Evolutionary conservation across 257 asterid genomes (phyloP).

Genomic region (Primulina tabacum): DNA sequence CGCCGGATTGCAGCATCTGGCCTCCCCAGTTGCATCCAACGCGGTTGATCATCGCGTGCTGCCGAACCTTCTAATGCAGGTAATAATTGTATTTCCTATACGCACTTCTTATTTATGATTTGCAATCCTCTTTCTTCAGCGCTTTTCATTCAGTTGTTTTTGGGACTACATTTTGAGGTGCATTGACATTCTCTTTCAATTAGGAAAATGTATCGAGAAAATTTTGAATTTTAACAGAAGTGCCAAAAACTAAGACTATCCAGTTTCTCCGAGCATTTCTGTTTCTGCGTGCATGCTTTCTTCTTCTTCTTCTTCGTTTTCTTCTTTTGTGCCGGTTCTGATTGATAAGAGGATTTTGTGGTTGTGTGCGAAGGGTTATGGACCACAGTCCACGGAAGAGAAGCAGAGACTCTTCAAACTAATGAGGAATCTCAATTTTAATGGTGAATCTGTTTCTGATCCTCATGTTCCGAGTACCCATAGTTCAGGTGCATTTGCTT

Average conservation of each 20-base stretch:
- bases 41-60: slow-evolving; percentile 72
- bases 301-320: slow-evolving; percentile 13
- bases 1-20: slow-evolving; percentile 99
- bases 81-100: slow-evolving; percentile 20
- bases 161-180: not conserved
- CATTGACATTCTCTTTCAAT: not conserved
- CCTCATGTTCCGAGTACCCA: slow-evolving; percentile 74
- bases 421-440: slow-evolving; percentile 93
- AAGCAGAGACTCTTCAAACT: slow-evolving; percentile 89
- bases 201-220: slow-evolving; percentile 15
- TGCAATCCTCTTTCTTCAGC: not conserved
- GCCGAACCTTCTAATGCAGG: slow-evolving; percentile 86
- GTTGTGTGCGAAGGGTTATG: slow-evolving; percentile 65
- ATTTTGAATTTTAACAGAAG: slow-evolving; percentile 8
- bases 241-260: too few relatives aligned
- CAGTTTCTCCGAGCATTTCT: slow-evolving; percentile 1
- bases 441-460: slow-evolving; percentile 82
- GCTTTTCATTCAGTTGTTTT: not conserved
- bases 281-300: slow-evolving; percentile 11
- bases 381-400: slow-evolving; percentile 97
- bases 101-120: not conserved
- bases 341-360: slow-evolving; percentile 27
- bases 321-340: not conserved
- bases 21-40: slow-evolving; percentile 81
- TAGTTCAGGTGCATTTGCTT: slow-evolving; percentile 59